A percentile compares a stretch with the other conserved stretches of the same genome.
These are phyloP conservation scores for Capsicum baccatum DNA, from an alignment of 257 asterid genomes.

Conservation along the genomic window DNA sequence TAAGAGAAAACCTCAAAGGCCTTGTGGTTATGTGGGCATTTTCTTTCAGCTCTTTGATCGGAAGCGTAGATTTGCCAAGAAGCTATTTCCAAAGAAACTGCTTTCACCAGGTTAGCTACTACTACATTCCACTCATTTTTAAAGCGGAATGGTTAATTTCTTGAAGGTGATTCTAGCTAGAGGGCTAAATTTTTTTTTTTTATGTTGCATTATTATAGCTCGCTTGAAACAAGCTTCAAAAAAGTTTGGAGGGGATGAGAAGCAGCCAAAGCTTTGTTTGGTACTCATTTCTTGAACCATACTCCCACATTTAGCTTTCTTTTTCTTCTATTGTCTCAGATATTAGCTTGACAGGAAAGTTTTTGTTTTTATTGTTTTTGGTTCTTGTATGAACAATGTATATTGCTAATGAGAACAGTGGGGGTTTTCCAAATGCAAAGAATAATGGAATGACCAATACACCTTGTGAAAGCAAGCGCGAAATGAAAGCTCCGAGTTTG, in stretches of 20 bases:
- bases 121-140: not conserved
- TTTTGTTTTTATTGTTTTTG: not conserved
- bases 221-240: slow-evolving; percentile 70
- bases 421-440: slow-evolving; percentile 75
- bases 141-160: slow-evolving; percentile 25
- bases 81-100: slow-evolving; percentile 79
- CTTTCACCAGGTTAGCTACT: slow-evolving; percentile 75
- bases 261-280: slow-evolving; percentile 85
- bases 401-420: slow-evolving; percentile 95
- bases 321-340: not conserved
- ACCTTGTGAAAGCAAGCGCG: slow-evolving; percentile 50
- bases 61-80: slow-evolving; percentile 86
- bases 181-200: not conserved
- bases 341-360: not conserved
- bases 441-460: slow-evolving; percentile 40
- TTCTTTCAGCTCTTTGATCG: slow-evolving; percentile 89
- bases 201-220: slow-evolving; percentile 54
- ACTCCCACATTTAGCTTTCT: not conserved
- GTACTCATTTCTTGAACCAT: slow-evolving; percentile 42
- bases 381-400: slow-evolving; percentile 34
- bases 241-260: slow-evolving; percentile 80
- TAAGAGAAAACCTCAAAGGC: slow-evolving; percentile 77
- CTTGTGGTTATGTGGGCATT: slow-evolving; percentile 90
- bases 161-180: slow-evolving; percentile 26
- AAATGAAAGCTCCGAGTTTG: slow-evolving; percentile 71